A percentile compares a stretch with the other conserved stretches of the same genome.
These are phyloP conservation scores for Hibiscus trionum DNA, from an alignment of 345 rosid species.

Conservation along the genomic window DNA sequence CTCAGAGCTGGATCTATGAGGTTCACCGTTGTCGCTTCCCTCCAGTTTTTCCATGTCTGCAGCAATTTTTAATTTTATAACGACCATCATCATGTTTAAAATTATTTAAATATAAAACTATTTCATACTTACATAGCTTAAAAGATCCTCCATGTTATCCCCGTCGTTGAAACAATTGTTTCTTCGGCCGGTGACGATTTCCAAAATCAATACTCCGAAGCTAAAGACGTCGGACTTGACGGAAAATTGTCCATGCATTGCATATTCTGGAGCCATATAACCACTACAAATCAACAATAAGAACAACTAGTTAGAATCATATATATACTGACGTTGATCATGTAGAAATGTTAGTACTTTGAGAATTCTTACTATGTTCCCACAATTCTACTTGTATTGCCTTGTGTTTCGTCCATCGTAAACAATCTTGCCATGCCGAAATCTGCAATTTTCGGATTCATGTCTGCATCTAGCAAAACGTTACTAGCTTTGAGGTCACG, in stretches of 20 bases:
- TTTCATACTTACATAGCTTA: conserved; percentile 28
- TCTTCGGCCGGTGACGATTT: conserved; percentile 35
- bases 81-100: not conserved
- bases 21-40: conserved; percentile 17
- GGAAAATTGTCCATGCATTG: conserved; percentile 33
- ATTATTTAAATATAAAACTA: not conserved
- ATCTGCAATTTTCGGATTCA: conserved; percentile 7
- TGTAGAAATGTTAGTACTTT: not conserved
- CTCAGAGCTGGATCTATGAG: conserved; percentile 29
- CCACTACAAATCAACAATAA: conserved; percentile 20
- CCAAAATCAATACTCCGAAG: conserved; percentile 39
- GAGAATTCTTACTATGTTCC: conserved; percentile 11
- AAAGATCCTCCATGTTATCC: conserved; percentile 14
- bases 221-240: conserved; percentile 40
- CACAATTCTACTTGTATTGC: conserved; percentile 2
- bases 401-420: not conserved
- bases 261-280: conserved; percentile 46
- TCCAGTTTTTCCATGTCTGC: conserved; percentile 43
- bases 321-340: not conserved
- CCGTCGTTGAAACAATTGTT: conserved; percentile 12
- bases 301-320: not conserved
- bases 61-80: not conserved
- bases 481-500: conserved; percentile 11
- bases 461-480: not conserved
- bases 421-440: conserved; percentile 14